Conservation (phyloP, 2,329 filamentous ascomycete genomes). For the Aspergillus luchuensis region DNA sequence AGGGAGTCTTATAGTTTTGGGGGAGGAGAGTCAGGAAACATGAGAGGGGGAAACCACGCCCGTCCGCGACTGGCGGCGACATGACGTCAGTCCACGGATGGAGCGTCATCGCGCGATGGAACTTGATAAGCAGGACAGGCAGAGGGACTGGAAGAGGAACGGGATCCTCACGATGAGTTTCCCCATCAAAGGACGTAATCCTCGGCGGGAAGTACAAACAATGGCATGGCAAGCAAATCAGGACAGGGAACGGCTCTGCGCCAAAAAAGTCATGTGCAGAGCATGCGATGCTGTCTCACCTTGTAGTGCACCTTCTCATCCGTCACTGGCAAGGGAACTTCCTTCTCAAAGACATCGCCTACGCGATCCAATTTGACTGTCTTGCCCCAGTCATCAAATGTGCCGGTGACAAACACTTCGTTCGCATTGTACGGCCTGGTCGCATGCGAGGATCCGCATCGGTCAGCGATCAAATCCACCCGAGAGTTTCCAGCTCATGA, state of each 20-base stretch:
- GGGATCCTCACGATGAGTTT: conserved; percentile 16
- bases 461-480: conserved; percentile 30
- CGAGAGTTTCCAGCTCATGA: conserved; percentile 5
- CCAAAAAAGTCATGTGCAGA: conserved; percentile 15
- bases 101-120: conserved; percentile 30
- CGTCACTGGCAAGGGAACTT: conserved; percentile 68
- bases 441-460: conserved; percentile 28
- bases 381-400: conserved; percentile 92
- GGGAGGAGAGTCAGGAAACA: neutral
- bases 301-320: conserved; percentile 87
- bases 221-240: neutral
- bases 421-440: conserved; percentile 78
- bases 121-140: conserved; percentile 13
- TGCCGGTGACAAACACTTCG: conserved; percentile 92
- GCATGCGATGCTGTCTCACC: conserved; percentile 57
- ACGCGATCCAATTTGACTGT: conserved; percentile 79
- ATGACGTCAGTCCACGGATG: conserved; percentile 31
- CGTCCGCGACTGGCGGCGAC: neutral
- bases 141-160: neutral
- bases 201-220: neutral
- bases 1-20: conserved; percentile 26
- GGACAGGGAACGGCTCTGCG: neutral
- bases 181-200: conserved; percentile 3
- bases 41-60: conserved; percentile 19
- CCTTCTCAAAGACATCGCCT: conserved; percentile 74